Evolutionary conservation across 2,329 filamentous ascomycete species (phyloP).

Genomic region (Monilinia fructicola): DNA sequence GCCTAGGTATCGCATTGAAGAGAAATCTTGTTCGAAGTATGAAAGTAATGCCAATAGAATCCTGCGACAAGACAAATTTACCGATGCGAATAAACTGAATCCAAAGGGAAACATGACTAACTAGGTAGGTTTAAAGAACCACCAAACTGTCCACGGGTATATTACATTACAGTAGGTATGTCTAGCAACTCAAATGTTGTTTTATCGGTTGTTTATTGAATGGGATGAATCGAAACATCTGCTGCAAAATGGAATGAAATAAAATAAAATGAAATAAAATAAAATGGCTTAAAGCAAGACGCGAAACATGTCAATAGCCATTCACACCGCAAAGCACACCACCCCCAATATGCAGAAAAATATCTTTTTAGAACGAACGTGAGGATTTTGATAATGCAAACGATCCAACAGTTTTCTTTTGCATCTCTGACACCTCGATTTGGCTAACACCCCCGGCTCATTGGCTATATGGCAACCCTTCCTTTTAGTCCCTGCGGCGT

Average conservation of each 20-base stretch:
- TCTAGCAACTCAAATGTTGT: slow-evolving; percentile 1
- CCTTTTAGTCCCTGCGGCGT: slow-evolving; percentile 13
- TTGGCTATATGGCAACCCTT: slow-evolving; percentile 21
- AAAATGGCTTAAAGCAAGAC: neutral
- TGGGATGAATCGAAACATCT: too few species aligned
- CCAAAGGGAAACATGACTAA: slow-evolving; percentile 21
- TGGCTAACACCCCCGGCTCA: slow-evolving; percentile 1
- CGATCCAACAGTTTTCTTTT: slow-evolving; percentile 7
- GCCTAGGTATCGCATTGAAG: neutral
- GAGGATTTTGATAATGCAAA: slow-evolving; percentile 16
- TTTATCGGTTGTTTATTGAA: too few species aligned
- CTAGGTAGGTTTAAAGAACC: too few species aligned
- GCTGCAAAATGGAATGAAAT: too few species aligned
- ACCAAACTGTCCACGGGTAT: too few species aligned
- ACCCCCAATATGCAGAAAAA: slow-evolving; percentile 30
- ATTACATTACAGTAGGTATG: too few species aligned
- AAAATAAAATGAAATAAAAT: too few species aligned
- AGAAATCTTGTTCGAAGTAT: neutral
- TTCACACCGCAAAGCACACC: slow-evolving; percentile 31
- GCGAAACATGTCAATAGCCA: slow-evolving; percentile 33
- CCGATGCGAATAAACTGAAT: slow-evolving; percentile 23
- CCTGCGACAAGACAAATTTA: neutral
- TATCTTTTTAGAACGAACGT: slow-evolving; percentile 9
- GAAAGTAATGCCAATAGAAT: slow-evolving; percentile 1
- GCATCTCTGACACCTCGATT: slow-evolving; percentile 15